Evolutionary conservation across 169 alveolate species (phyloP), one percentile per base, ranked within the genome.

Genomic region (Plasmodium reichenowi): DNA sequence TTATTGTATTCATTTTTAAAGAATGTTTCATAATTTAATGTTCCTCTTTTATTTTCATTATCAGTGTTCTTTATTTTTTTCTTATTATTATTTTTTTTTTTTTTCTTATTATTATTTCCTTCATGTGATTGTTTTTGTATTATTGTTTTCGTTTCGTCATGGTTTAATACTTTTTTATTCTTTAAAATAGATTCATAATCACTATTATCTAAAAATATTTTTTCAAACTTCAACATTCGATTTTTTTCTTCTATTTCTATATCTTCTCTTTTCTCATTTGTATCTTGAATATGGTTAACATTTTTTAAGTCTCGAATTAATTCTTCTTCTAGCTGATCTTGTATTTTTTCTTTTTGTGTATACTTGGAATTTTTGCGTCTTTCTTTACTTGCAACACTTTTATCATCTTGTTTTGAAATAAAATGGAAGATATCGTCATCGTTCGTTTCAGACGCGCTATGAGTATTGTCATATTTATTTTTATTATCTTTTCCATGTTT

Each of bases 1-100:
- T 78, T 71, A 43, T 78, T 64, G 29, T 24, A 50, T 43, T 78
- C 62, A 43, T 78, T 54, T 26, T 78, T 78, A 5, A 78, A 78
- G 32, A 78, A 17, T 3, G 50, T 24, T 38, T 52, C 58, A 45
- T 73, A 73, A 9, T 54, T 38, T 38, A 38, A 38, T 5, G 47
- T 38, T 38, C 47, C 47, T 6, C 47, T 38, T 38, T 38, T 38
- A 38, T 38, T 38, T 38, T 38, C 47, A 38, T 38, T 38, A 38
- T 0, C 9, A 38, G 9, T 0, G 9, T 38, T 38, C 5, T 38
- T 38, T 38, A 38, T 29, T 2, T 29, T 29, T 29, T 29, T 29
- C 0, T 29, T 29, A 29, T 29, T 64, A 0, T 64, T 54, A 47
- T 20, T 72, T 72, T n/a, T 38, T 38, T 15, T 71, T 1, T 20